phyloP scores from a whole-genome alignment of 2,329 filamentous ascomycete species.

The Trichoderma koningiopsis region DNA sequence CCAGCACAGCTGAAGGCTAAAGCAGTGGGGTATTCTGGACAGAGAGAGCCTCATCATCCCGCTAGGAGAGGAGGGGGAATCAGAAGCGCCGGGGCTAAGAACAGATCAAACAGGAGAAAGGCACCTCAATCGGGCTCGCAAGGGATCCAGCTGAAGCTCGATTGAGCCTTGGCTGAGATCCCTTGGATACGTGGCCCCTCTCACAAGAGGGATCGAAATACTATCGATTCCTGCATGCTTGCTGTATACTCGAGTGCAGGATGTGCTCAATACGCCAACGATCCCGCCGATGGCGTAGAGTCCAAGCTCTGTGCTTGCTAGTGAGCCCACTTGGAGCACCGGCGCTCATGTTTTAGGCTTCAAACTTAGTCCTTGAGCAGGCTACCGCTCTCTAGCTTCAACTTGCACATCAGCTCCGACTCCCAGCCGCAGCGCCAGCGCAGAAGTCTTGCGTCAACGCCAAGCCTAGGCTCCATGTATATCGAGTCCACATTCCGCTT shows the following conservation, averaged over 20 bases:
- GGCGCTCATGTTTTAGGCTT: constrained; percentile 8
- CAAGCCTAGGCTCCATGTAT: constrained; percentile 16
- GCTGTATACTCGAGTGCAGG: too few relatives aligned
- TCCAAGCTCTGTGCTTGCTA: background rate
- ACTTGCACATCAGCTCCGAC: constrained; percentile 20
- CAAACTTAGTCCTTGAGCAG: constrained; percentile 1
- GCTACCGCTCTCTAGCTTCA: constrained; percentile 4
- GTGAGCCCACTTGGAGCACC: background rate
- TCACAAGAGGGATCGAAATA: constrained; percentile 18
- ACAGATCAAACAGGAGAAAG: background rate
- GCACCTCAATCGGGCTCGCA: background rate
- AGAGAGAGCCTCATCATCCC: constrained; percentile 25
- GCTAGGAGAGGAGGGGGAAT: constrained; percentile 13
- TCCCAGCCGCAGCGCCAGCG: constrained; percentile 18
- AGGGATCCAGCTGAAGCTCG: constrained; percentile 8
- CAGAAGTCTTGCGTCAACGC: constrained; percentile 19
- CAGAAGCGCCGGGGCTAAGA: constrained; percentile 13
- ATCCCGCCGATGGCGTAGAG: constrained; percentile 21
- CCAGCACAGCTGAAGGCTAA: constrained; percentile 16
- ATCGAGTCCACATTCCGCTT: constrained; percentile 7
- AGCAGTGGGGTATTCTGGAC: constrained; percentile 7
- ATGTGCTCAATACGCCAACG: constrained; percentile 17
- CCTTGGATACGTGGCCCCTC: constrained; percentile 21
- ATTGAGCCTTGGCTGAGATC: constrained; percentile 18
- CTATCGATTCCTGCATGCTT: constrained; percentile 15